phyloP scores from a whole-genome alignment of 2,329 filamentous ascomycete genomes.

The Fusarium annulatum region DNA sequence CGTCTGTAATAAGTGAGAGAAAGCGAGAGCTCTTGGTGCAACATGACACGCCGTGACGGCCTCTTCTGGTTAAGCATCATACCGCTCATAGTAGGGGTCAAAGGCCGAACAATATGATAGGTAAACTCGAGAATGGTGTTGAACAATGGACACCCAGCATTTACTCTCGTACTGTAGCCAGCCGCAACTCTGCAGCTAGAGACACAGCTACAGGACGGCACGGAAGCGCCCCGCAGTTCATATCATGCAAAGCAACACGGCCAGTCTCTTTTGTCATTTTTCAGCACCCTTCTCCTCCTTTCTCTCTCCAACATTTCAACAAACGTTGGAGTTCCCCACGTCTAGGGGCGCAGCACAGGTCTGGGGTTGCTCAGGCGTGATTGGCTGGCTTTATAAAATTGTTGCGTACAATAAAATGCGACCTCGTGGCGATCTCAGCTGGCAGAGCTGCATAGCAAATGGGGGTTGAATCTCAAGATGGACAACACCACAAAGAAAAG shows the following conservation, averaged over 20 bases:
- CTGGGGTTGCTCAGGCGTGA: constrained; percentile 10
- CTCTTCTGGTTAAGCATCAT: constrained; percentile 13
- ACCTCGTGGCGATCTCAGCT: constrained; percentile 27
- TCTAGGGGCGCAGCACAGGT: constrained; percentile 13
- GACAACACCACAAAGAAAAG: constrained; percentile 4
- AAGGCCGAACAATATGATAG: constrained; percentile 20
- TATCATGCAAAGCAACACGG: constrained; percentile 7
- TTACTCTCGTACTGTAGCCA: neutral
- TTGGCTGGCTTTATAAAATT: constrained; percentile 14
- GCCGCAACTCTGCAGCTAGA: neutral
- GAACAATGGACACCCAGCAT: constrained; percentile 10
- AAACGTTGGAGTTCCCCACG: constrained; percentile 17
- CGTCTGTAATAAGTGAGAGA: neutral
- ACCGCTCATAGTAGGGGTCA: neutral
- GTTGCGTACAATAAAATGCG: constrained; percentile 24
- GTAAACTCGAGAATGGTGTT: constrained; percentile 20
- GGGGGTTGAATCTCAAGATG: neutral
- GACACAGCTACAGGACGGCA: constrained; percentile 19
- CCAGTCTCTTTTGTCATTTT: constrained; percentile 7
- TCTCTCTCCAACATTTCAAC: constrained; percentile 1
- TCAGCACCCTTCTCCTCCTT: neutral
- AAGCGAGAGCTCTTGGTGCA: constrained; percentile 15
- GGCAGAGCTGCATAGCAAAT: constrained; percentile 18
- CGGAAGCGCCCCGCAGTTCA: constrained; percentile 11
- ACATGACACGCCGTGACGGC: constrained; percentile 17